Percentiles rank a stretch among this genome's conserved stretches.
These are phyloP conservation scores for Penicillium goetzii DNA, from an alignment of 495 filamentous ascomycete species.

Conservation along the genomic window DNA sequence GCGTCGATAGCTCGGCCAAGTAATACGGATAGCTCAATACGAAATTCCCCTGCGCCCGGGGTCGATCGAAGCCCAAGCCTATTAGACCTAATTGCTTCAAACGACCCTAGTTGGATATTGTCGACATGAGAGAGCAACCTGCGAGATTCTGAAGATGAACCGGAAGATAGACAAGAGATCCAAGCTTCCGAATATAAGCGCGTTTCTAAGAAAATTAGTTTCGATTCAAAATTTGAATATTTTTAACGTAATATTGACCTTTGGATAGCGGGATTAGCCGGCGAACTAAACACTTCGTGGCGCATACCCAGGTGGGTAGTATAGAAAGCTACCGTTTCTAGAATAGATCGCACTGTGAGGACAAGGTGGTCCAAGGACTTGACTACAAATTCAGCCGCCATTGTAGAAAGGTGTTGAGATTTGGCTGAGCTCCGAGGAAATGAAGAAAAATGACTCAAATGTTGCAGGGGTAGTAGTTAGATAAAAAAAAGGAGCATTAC, in stretches of 20 bases:
- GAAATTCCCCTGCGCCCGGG: too few relatives aligned
- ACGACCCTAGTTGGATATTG: too few relatives aligned
- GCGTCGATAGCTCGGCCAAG: too few relatives aligned
- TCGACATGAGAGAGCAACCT: too few relatives aligned
- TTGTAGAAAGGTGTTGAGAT: conserved; percentile 5
- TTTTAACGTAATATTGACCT: conserved; percentile 20
- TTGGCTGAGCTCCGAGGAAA: conserved; percentile 4
- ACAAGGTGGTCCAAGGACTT: conserved; percentile 57
- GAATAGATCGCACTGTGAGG: conserved; percentile 52
- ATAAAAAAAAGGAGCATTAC: conserved; percentile 5
- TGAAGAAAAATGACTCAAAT: background rate
- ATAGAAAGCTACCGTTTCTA: conserved; percentile 52
- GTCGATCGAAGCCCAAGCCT: too few relatives aligned
- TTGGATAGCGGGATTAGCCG: conserved; percentile 33
- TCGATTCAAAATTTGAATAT: background rate
- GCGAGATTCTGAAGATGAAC: too few relatives aligned
- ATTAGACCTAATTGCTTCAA: too few relatives aligned
- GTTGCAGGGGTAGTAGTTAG: too few relatives aligned
- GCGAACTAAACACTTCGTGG: conserved; percentile 47
- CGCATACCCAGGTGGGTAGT: conserved; percentile 54
- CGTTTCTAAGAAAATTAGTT: conserved; percentile 40
- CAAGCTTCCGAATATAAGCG: conserved; percentile 53
- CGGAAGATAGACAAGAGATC: too few relatives aligned
- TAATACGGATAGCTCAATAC: too few relatives aligned
- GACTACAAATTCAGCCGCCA: conserved; percentile 36